Evolutionary conservation across 129 eudicot species (phyloP).

Genomic region (Deinandra increscens): DNA sequence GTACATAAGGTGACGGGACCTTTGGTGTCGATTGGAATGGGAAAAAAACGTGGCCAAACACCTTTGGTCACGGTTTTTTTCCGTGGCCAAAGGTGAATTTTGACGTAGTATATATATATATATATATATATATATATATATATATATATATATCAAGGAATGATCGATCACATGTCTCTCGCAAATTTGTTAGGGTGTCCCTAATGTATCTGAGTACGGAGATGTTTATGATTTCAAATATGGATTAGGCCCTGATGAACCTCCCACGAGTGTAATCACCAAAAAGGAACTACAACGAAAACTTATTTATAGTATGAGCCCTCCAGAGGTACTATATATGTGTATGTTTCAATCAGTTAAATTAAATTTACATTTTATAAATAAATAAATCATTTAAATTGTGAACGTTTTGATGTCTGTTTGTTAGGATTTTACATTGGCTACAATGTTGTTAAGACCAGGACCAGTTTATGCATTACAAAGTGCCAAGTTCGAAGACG

Average conservation of each 20-base stretch:
- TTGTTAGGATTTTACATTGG: slow-evolving; percentile 62
- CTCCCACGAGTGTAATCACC: slow-evolving; percentile 50
- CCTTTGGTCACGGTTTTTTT: too few species aligned
- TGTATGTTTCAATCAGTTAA: not conserved
- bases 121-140: too few species aligned
- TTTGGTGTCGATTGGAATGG: too few species aligned
- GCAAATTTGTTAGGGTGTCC: slow-evolving; percentile 51
- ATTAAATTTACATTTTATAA: not conserved
- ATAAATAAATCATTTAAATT: not conserved
- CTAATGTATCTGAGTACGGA: slow-evolving; percentile 56
- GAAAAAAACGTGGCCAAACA: too few species aligned
- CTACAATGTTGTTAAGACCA: slow-evolving; percentile 60
- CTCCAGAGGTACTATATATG: slow-evolving; percentile 76
- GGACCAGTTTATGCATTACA: slow-evolving; percentile 54
- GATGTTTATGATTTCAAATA: slow-evolving; percentile 53
- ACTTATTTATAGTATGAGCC: slow-evolving; percentile 57
- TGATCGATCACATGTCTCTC: not conserved
- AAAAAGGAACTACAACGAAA: slow-evolving; percentile 56
- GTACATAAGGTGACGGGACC: too few species aligned
- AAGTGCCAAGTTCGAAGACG: slow-evolving; percentile 38
- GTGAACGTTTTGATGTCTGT: not conserved
- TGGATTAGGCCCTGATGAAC: slow-evolving; percentile 53
- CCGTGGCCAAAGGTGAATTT: too few species aligned
- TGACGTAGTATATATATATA: too few species aligned
- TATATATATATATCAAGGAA: not conserved